phyloP scores from a whole-genome alignment of 2,329 filamentous ascomycete species.

The Diaporthe citrichinensis region DNA sequence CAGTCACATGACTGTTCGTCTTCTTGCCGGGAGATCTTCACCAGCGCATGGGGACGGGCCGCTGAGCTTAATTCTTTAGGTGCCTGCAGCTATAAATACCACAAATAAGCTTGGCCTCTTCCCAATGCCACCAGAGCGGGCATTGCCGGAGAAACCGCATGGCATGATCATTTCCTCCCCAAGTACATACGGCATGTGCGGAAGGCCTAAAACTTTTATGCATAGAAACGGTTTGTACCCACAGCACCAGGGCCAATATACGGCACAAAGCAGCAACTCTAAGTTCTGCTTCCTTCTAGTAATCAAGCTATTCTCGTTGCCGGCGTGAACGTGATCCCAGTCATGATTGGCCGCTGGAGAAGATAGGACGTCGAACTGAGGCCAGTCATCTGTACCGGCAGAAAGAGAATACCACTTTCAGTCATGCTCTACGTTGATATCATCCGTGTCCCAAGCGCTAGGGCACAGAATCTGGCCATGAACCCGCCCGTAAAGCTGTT shows the following conservation, averaged over 20 bases:
- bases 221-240: background rate
- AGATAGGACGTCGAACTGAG: no score
- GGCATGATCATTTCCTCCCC: background rate
- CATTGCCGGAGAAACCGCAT: background rate
- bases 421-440: background rate
- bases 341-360: background rate
- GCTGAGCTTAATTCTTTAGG: conserved; percentile 2
- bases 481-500: background rate
- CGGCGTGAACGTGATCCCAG: background rate
- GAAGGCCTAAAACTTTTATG: background rate
- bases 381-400: background rate
- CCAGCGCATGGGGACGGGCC: background rate
- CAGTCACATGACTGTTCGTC: background rate
- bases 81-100: background rate
- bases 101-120: background rate
- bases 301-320: background rate
- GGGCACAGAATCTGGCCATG: background rate
- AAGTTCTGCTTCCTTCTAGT: background rate
- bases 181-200: background rate
- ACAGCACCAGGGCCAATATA: background rate
- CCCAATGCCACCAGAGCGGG: background rate
- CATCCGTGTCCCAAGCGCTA: background rate
- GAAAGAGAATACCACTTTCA: background rate
- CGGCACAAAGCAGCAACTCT: background rate
- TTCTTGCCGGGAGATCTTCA: background rate